These are phyloP conservation scores for Penicillium turbatum DNA, from an alignment of 495 filamentous ascomycete species.

Conservation along the genomic window DNA sequence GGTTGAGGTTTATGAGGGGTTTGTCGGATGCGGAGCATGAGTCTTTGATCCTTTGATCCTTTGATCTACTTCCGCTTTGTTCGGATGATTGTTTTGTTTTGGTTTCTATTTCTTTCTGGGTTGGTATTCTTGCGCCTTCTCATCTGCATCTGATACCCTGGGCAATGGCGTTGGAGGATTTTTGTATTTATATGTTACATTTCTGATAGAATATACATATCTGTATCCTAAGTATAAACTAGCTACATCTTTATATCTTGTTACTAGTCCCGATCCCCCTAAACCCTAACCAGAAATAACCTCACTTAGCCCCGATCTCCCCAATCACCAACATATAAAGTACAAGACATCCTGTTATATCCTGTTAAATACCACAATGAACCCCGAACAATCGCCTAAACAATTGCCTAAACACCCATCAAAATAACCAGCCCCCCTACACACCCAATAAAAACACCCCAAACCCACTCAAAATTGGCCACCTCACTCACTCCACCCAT, in stretches of 20 bases:
- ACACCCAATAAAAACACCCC: background rate
- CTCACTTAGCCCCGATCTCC: too few species aligned
- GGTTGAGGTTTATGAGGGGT: conserved; percentile 32
- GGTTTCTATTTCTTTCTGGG: conserved; percentile 2
- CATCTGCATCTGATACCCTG: conserved; percentile 30
- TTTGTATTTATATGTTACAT: background rate
- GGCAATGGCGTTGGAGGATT: conserved; percentile 13
- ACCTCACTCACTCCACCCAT: background rate
- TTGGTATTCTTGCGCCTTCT: conserved; percentile 8
- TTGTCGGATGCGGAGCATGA: conserved; percentile 36
- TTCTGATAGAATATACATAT: background rate
- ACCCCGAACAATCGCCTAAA: background rate
- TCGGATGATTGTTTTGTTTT: conserved; percentile 22
- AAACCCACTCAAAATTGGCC: background rate
- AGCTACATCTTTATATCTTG: too few species aligned
- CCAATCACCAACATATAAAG: too few species aligned
- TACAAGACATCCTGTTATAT: too few species aligned
- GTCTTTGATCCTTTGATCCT: conserved; percentile 26
- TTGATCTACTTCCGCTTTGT: background rate
- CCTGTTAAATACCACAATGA: background rate
- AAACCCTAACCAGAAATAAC: too few species aligned
- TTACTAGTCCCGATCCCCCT: too few species aligned
- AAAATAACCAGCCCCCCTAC: too few species aligned
- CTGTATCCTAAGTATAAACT: too few species aligned
- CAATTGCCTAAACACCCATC: too few species aligned